A percentile compares a stretch with the other conserved stretches of the same genome.
Conservation (phyloP, 78 protist species). For the Paratrimastix pyriformis region DNA sequence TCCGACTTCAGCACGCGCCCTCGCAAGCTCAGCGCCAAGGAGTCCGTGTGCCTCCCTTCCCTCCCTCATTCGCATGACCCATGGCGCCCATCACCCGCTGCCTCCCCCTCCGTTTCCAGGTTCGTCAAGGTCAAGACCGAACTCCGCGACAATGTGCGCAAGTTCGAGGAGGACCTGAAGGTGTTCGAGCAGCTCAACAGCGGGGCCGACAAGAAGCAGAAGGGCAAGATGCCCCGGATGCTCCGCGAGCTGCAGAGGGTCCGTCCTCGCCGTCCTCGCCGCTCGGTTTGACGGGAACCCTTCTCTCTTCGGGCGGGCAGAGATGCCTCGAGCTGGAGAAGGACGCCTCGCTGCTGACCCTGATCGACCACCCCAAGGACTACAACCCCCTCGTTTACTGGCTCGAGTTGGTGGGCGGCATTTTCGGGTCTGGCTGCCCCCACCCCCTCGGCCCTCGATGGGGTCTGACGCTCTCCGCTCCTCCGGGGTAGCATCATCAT, state of each 20-base stretch:
- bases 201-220: background rate
- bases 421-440: too few relatives aligned
- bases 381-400: too few relatives aligned
- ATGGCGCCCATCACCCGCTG: background rate
- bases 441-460: too few relatives aligned
- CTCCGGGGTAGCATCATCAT: too few relatives aligned
- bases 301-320: too few relatives aligned
- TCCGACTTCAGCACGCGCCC: background rate
- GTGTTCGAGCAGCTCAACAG: background rate
- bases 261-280: background rate
- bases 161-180: background rate
- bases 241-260: background rate
- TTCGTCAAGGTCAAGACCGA: background rate
- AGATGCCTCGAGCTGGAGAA: too few relatives aligned
- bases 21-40: background rate
- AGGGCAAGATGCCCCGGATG: background rate
- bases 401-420: too few relatives aligned
- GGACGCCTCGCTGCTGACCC: too few relatives aligned
- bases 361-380: too few relatives aligned
- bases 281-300: too few relatives aligned
- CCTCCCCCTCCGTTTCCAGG: background rate
- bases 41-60: background rate
- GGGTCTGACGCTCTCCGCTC: too few relatives aligned
- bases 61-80: background rate
- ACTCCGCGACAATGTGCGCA: background rate